phyloP scores from a whole-genome alignment of 345 rosid species.

The Eucalyptus marginata region DNA sequence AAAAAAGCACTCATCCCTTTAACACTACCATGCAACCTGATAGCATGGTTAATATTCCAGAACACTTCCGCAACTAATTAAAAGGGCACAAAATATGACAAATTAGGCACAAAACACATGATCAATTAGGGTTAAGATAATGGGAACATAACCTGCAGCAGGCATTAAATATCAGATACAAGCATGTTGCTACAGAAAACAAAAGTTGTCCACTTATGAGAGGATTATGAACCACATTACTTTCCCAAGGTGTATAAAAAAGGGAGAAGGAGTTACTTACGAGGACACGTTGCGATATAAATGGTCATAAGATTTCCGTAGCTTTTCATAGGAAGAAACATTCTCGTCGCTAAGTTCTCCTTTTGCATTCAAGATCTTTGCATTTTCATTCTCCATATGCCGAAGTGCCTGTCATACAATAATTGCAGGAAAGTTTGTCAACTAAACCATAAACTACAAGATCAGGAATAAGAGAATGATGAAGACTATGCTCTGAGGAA shows the following conservation, averaged over 20 bases:
- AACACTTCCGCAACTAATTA: background rate
- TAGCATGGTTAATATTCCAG: background rate
- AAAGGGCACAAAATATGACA: background rate
- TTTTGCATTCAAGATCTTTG: constrained; percentile 82
- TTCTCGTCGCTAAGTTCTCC: constrained; percentile 98
- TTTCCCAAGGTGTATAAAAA: background rate
- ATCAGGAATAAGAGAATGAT: background rate
- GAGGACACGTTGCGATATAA: constrained; percentile 81
- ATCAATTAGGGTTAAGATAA: background rate
- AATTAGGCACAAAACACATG: background rate
- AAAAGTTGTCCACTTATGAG: background rate
- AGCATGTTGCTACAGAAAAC: background rate
- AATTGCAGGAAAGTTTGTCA: background rate
- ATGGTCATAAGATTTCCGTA: constrained; percentile 88
- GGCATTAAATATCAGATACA: background rate
- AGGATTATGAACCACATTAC: background rate
- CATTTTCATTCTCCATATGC: constrained; percentile 97
- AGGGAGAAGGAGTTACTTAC: constrained; percentile 38
- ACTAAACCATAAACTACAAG: background rate
- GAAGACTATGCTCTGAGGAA: background rate
- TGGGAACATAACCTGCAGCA: background rate
- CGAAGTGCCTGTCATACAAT: constrained; percentile 51
- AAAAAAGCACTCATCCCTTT: too few relatives aligned
- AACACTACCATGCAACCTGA: background rate
- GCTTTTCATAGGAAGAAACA: constrained; percentile 81